Evolutionary conservation across 1,284 basidiomycete species (phyloP).

Genomic region (Singerocomus inundabilis): DNA sequence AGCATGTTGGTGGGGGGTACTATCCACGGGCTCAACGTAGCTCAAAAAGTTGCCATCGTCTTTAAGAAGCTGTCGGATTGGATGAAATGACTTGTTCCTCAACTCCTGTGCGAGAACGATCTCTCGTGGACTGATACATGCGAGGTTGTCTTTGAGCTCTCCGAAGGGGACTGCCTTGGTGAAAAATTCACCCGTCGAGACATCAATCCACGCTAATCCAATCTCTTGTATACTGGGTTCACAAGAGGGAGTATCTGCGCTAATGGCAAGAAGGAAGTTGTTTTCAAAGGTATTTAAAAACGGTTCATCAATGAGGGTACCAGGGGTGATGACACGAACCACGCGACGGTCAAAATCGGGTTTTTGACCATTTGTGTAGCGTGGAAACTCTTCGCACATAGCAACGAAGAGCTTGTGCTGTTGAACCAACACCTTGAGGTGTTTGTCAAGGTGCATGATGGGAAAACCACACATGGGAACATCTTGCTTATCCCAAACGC

Average conservation of each 20-base stretch:
- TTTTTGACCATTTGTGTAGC: conserved; percentile 44
- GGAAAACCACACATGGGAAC: conserved; percentile 91
- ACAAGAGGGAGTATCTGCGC: conserved; percentile 21
- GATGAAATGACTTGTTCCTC: conserved; percentile 39
- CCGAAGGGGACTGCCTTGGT: conserved; percentile 59
- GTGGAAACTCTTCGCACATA: conserved; percentile 86
- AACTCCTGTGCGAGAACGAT: conserved; percentile 65
- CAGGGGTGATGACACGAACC: conserved; percentile 84
- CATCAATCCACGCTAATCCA: conserved; percentile 89
- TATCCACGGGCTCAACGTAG: conserved; percentile 31
- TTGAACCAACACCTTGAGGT: conserved; percentile 84
- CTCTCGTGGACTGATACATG: conserved; percentile 79
- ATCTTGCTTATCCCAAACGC: conserved; percentile 66
- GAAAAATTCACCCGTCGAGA: conserved; percentile 94
- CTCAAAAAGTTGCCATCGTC: conserved; percentile 57
- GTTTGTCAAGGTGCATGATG: conserved; percentile 77
- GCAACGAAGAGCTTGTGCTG: conserved; percentile 83
- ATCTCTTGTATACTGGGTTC: conserved; percentile 11
- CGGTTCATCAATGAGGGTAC: conserved; percentile 87
- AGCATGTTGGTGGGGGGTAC: conserved; percentile 1
- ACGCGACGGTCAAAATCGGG: conserved; percentile 74
- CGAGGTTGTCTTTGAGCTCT: conserved; percentile 78
- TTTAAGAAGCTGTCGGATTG: conserved; percentile 44
- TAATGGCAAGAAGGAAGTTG: conserved; percentile 82
- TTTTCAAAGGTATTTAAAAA: conserved; percentile 85